Evolutionary conservation across 2,329 filamentous ascomycete species (phyloP).

Genomic region (Diaporthe ampelina): DNA sequence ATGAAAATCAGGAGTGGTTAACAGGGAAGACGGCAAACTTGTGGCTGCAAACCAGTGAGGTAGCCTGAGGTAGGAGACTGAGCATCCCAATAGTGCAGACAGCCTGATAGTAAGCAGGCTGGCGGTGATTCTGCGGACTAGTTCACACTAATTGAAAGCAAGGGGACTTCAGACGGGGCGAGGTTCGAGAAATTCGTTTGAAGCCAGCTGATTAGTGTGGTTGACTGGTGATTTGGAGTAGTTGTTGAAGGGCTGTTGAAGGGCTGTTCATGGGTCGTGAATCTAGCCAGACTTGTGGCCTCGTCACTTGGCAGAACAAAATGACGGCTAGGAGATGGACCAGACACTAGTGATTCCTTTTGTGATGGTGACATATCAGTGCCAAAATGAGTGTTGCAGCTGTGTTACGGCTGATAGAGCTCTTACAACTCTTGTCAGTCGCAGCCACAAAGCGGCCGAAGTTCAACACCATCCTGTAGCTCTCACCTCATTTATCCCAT

Average conservation of each 20-base stretch:
- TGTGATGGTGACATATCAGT: no score
- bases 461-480: constrained; percentile 4
- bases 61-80: background rate
- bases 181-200: no score
- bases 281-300: background rate
- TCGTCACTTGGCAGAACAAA: background rate
- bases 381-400: background rate
- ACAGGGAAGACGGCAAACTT: background rate
- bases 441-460: constrained; percentile 13
- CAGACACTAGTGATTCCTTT: no score
- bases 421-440: background rate
- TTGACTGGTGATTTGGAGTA: background rate
- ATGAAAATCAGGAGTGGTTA: background rate
- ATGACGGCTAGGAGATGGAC: background rate
- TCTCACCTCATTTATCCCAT: background rate
- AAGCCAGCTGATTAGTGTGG: background rate
- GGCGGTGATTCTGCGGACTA: background rate
- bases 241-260: background rate
- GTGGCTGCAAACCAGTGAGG: background rate
- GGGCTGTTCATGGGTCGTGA: background rate
- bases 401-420: background rate
- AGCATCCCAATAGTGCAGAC: background rate
- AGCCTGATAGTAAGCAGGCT: background rate
- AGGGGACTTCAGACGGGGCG: background rate
- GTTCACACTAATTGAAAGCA: background rate